Conservation (phyloP, 345 rosid genomes). For the Rhizophora apiculata region DNA sequence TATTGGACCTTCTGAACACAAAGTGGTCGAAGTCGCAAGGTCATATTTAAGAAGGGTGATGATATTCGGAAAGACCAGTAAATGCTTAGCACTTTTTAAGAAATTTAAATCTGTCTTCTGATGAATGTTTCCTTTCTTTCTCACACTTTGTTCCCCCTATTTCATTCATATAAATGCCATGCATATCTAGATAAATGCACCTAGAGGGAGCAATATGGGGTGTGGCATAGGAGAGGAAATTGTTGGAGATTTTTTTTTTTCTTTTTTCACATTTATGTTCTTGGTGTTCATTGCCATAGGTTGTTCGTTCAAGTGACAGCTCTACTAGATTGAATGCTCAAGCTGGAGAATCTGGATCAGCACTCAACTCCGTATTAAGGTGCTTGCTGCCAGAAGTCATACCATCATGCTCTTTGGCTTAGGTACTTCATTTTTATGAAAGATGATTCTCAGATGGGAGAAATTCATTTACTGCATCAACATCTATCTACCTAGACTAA, state of each 20-base stretch:
- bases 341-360: constrained; percentile 90
- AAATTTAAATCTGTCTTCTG: not conserved
- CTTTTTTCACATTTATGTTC: constrained; percentile 14
- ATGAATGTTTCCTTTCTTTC: not conserved
- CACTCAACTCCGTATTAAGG: constrained; percentile 83
- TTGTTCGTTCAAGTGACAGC: constrained; percentile 97
- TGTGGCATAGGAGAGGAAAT: not conserved
- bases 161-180: not conserved
- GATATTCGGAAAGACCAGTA: constrained; percentile 98
- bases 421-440: constrained; percentile 40
- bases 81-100: not conserved
- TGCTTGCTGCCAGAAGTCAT: constrained; percentile 94
- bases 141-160: not conserved
- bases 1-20: constrained; percentile 78
- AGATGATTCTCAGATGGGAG: constrained; percentile 7
- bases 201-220: no score
- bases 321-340: constrained; percentile 92
- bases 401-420: constrained; percentile 87
- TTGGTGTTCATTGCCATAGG: constrained; percentile 47
- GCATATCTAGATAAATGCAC: not conserved
- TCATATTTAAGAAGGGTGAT: constrained; percentile 95
- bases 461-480: not conserved
- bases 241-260: not conserved
- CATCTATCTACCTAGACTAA: no score
- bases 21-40: constrained; percentile 67